Conservation (phyloP, 148 eudicot genomes). For the Rhododendron ferrugineum region DNA sequence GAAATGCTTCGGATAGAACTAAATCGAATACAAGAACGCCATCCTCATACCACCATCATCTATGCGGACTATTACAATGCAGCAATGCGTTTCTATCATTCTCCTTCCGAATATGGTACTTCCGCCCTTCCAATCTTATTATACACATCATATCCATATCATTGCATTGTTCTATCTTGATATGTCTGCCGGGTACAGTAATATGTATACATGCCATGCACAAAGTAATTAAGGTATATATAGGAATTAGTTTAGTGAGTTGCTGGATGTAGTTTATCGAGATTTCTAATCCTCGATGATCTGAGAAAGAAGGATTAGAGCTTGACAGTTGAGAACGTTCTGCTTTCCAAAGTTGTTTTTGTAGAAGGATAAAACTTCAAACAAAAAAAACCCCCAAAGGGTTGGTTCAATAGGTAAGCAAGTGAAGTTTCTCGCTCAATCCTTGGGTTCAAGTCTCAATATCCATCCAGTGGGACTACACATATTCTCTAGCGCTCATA, state of each 20-base stretch:
- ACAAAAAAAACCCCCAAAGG: too few species aligned
- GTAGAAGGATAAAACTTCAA: too few species aligned
- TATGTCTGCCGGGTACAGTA: not conserved
- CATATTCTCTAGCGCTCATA: too few species aligned
- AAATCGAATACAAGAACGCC: constrained; percentile 7
- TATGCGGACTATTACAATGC: constrained; percentile 40
- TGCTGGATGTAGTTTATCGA: not conserved
- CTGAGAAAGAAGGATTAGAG: not conserved
- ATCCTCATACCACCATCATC: constrained; percentile 29
- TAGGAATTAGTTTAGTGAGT: too few species aligned
- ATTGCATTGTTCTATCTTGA: not conserved
- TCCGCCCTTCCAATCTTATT: not conserved
- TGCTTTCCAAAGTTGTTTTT: too few species aligned
- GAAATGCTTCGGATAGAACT: constrained; percentile 19
- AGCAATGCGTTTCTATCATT: constrained; percentile 20
- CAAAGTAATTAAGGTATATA: too few species aligned
- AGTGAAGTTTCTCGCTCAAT: too few species aligned
- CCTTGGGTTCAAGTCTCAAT: too few species aligned
- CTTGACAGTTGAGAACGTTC: not conserved
- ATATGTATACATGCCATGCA: too few species aligned
- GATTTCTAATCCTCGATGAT: not conserved
- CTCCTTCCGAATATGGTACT: constrained; percentile 30
- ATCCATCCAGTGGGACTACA: too few species aligned
- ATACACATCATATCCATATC: not conserved
- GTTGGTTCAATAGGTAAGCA: too few species aligned